Conservation (phyloP, 805 yeast genomes). For the Nakazawaea holstii region DNA sequence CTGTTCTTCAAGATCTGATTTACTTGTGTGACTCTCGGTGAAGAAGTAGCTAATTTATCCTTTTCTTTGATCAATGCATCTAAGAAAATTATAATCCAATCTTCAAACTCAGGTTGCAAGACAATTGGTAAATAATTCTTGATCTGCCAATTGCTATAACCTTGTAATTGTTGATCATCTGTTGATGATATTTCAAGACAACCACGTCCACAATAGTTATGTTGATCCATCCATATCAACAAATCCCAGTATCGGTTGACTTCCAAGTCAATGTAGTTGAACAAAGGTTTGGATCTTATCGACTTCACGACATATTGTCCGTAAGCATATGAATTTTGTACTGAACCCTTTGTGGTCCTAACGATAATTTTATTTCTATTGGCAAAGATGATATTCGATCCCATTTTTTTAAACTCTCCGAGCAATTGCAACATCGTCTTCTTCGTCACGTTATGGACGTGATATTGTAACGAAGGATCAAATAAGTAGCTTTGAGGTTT, state of each 20-base stretch:
- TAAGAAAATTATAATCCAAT: conserved; percentile 75
- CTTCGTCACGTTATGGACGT: conserved; percentile 79
- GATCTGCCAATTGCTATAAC: conserved; percentile 74
- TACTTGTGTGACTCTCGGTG: conserved; percentile 66
- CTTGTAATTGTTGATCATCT: conserved; percentile 38
- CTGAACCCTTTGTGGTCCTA: conserved; percentile 68
- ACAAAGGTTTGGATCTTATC: conserved; percentile 73
- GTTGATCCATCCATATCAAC: conserved; percentile 92
- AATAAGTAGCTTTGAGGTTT: conserved; percentile 66
- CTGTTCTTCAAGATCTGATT: conserved; percentile 44
- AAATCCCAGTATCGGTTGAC: conserved; percentile 85
- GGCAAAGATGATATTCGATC: conserved; percentile 77
- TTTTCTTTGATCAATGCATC: conserved; percentile 62
- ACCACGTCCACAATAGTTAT: conserved; percentile 75
- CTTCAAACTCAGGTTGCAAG: conserved; percentile 78
- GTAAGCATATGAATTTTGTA: conserved; percentile 86
- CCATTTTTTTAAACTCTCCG: conserved; percentile 72
- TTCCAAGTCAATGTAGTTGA: conserved; percentile 71
- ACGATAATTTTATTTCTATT: conserved; percentile 69
- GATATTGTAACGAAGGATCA: conserved; percentile 77
- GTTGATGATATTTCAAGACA: conserved; percentile 40
- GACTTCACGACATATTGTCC: conserved; percentile 80
- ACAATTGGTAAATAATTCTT: conserved; percentile 67
- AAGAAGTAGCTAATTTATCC: conserved; percentile 25
- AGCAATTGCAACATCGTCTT: conserved; percentile 77